Conservation (phyloP, 768 basidiomycete species). For the Tubosaeta brunneosetosa region DNA sequence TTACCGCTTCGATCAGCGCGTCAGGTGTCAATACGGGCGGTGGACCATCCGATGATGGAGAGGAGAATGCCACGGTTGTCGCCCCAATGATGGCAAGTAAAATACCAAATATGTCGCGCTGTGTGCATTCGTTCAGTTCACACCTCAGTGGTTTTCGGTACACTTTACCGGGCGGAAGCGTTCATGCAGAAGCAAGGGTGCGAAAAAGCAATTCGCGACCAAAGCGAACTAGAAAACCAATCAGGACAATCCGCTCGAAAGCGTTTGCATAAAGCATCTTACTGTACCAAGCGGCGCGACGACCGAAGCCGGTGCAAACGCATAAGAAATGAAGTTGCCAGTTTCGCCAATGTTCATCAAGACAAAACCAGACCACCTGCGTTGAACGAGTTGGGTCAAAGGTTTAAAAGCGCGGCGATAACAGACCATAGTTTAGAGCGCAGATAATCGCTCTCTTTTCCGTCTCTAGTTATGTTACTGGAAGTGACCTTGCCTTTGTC, state of each 20-base stretch:
- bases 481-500: constrained; percentile 7
- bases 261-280: constrained; percentile 25
- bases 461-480: constrained; percentile 27
- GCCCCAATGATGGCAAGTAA: constrained; percentile 81
- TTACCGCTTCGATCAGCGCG: constrained; percentile 63
- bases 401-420: neutral
- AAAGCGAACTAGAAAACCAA: constrained; percentile 63
- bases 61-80: constrained; percentile 84
- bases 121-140: constrained; percentile 11
- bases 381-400: constrained; percentile 1
- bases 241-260: neutral
- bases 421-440: constrained; percentile 79
- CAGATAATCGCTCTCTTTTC: constrained; percentile 70
- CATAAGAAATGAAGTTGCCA: constrained; percentile 89
- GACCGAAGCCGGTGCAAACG: constrained; percentile 85
- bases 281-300: constrained; percentile 97
- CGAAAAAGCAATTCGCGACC: constrained; percentile 94
- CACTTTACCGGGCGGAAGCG: constrained; percentile 66
- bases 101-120: constrained; percentile 80
- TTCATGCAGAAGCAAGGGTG: constrained; percentile 80
- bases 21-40: constrained; percentile 54
- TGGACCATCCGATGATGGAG: constrained; percentile 65
- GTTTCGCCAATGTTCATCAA: constrained; percentile 90
- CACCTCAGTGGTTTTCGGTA: constrained; percentile 4
- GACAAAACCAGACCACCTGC: constrained; percentile 84